Conservation (phyloP, 169 alveolate species). For the Babesia ovata region DNA sequence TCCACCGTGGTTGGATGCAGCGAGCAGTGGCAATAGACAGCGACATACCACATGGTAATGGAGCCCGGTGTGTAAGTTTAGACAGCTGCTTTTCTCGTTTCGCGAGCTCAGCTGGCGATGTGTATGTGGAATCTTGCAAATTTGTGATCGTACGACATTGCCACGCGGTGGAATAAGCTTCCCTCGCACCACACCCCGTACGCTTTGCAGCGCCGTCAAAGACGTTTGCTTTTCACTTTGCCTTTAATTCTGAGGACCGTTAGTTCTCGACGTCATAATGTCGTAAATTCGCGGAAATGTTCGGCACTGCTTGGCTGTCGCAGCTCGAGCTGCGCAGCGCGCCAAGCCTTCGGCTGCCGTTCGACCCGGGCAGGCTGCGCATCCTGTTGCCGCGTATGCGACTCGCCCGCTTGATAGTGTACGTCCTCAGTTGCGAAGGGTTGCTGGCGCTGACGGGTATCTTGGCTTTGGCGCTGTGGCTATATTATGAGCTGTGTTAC, state of each 20-base stretch:
- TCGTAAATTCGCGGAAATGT: neutral
- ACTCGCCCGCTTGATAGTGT: neutral
- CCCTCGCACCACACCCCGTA: too few species aligned
- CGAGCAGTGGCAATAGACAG: neutral
- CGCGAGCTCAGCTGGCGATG: neutral
- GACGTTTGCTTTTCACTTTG: too few species aligned
- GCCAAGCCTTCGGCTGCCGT: conserved; percentile 1
- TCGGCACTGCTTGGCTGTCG: neutral
- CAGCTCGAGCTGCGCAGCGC: neutral
- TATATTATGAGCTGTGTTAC: conserved; percentile 57
- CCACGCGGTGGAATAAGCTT: neutral
- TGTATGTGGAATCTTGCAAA: neutral
- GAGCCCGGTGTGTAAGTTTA: neutral
- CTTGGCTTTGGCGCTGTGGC: conserved; percentile 11
- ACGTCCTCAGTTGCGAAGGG: neutral
- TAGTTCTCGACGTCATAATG: too few species aligned
- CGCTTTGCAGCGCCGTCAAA: too few species aligned
- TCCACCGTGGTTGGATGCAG: neutral
- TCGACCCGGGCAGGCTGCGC: neutral
- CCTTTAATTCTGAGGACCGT: too few species aligned
- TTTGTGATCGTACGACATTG: neutral
- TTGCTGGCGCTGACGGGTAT: neutral
- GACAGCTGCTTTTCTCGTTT: neutral
- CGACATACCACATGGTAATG: conserved; percentile 24
- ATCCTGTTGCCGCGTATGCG: conserved; percentile 1